phyloP scores from a whole-genome alignment of 1,284 basidiomycete genomes.

The Cystobasidium slooffiae region DNA sequence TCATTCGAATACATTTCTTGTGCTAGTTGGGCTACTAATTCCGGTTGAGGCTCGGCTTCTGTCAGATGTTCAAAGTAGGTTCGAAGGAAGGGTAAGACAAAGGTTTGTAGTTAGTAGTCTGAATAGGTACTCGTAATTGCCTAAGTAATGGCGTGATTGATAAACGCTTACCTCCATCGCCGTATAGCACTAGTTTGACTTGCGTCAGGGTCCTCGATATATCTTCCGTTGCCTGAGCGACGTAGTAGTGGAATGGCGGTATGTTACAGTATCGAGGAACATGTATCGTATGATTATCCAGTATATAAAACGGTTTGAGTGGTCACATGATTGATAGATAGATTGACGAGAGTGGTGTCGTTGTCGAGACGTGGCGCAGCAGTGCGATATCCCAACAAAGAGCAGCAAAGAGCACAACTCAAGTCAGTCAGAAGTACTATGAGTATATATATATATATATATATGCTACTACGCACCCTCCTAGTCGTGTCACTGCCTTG shows the following conservation, averaged over 20 bases:
- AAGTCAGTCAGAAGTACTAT: not conserved
- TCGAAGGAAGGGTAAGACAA: too few species aligned
- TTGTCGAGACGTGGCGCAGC: too few species aligned
- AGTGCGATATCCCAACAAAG: not conserved
- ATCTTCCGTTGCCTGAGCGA: conserved; percentile 75
- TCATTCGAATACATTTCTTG: conserved; percentile 94
- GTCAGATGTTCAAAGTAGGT: not conserved
- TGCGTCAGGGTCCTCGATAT: conserved; percentile 85
- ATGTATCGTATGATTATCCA: too few species aligned
- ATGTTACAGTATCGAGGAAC: not conserved
- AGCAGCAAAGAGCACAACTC: not conserved
- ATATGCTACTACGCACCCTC: conserved; percentile 65
- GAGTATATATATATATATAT: conserved; percentile 8
- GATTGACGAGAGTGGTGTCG: too few species aligned
- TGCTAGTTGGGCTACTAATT: conserved; percentile 81
- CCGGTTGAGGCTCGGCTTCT: conserved; percentile 52
- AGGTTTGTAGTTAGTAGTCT: too few species aligned
- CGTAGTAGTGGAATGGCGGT: not conserved
- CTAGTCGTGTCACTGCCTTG: conserved; percentile 74
- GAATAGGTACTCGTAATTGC: too few species aligned
- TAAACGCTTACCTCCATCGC: conserved; percentile 71
- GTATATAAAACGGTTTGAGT: too few species aligned
- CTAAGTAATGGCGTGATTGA: not conserved
- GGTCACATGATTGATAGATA: too few species aligned
- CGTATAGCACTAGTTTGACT: conserved; percentile 82